A percentile compares a stretch with the other conserved stretches of the same genome.
These are phyloP conservation scores for Phanerochaete sordida DNA, from an alignment of 768 basidiomycete species.

Conservation along the genomic window DNA sequence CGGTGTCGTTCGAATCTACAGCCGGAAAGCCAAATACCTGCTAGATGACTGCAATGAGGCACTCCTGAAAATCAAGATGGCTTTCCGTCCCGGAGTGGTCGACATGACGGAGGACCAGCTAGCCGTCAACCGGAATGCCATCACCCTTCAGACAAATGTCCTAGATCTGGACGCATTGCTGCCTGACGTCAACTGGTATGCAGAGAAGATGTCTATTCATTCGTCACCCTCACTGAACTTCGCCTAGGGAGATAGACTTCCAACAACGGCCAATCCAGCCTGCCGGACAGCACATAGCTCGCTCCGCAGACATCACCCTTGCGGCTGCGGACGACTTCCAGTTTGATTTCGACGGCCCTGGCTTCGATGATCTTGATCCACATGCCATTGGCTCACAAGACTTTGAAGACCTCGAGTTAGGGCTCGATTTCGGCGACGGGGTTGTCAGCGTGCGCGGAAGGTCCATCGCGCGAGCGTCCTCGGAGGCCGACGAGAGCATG, in stretches of 20 bases:
- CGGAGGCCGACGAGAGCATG: conserved; percentile 46
- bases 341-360: conserved; percentile 55
- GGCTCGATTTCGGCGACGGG: conserved; percentile 72
- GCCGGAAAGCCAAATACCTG: conserved; percentile 95
- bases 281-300: conserved; percentile 79
- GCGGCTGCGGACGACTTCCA: conserved; percentile 71
- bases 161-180: conserved; percentile 79
- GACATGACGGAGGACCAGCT: conserved; percentile 96
- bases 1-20: conserved; percentile 97
- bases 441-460: conserved; percentile 29
- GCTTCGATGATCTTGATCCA: conserved; percentile 71
- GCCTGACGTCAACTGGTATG: conserved; percentile 79
- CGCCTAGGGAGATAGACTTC: conserved; percentile 72
- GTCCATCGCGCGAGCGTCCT: conserved; percentile 15
- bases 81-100: conserved; percentile 91
- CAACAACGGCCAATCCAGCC: conserved; percentile 62
- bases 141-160: conserved; percentile 76
- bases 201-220: neutral
- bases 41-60: conserved; percentile 98
- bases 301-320: conserved; percentile 86
- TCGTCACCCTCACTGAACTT: neutral
- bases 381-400: conserved; percentile 85
- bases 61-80: conserved; percentile 92
- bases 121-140: conserved; percentile 80
- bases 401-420: conserved; percentile 62